A percentile compares a stretch with the other conserved stretches of the same genome.
phyloP scores from a whole-genome alignment of 495 filamentous ascomycete species.

The Endocarpon pusillum region DNA sequence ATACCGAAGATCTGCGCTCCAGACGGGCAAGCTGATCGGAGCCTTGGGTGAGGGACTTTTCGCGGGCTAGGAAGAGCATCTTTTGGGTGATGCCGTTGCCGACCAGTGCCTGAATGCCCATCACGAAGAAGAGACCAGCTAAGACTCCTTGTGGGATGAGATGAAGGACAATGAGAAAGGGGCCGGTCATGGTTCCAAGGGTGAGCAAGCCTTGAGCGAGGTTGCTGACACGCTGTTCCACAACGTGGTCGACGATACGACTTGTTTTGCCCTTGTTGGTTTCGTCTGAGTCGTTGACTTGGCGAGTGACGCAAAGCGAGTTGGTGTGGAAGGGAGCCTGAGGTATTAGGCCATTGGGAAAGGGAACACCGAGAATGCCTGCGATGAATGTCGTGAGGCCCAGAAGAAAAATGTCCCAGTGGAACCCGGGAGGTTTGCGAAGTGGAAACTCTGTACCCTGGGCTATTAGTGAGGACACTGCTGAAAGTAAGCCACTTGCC shows the following conservation, averaged over 20 bases:
- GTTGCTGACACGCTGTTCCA: slow-evolving; percentile 83
- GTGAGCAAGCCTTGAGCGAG: slow-evolving; percentile 69
- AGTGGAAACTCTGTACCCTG: slow-evolving; percentile 89
- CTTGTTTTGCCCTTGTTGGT: slow-evolving; percentile 43
- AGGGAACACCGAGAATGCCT: slow-evolving; percentile 72
- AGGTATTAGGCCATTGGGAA: slow-evolving; percentile 82
- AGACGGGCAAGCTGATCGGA: slow-evolving; percentile 50
- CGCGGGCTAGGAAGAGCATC: slow-evolving; percentile 55
- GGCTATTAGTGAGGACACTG: slow-evolving; percentile 72
- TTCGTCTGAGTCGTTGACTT: slow-evolving; percentile 37
- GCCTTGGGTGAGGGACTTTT: slow-evolving; percentile 42
- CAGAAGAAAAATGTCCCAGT: slow-evolving; percentile 90
- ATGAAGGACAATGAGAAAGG: slow-evolving; percentile 64
- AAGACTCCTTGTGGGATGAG: slow-evolving; percentile 79
- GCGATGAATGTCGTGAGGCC: slow-evolving; percentile 74
- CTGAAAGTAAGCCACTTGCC: slow-evolving; percentile 6
- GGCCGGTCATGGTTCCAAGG: slow-evolving; percentile 75
- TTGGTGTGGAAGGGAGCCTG: slow-evolving; percentile 91
- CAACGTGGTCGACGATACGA: slow-evolving; percentile 51
- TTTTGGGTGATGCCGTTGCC: slow-evolving; percentile 75
- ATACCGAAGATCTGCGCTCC: slow-evolving; percentile 44
- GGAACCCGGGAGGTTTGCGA: slow-evolving; percentile 81
- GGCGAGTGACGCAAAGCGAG: slow-evolving; percentile 56
- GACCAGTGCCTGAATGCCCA: slow-evolving; percentile 71
- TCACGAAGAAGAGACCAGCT: slow-evolving; percentile 86